A percentile compares a stretch with the other conserved stretches of the same genome.
Conservation (phyloP, 192 early-diverging fungal genomes). For the Coemansia sp. region DNA sequence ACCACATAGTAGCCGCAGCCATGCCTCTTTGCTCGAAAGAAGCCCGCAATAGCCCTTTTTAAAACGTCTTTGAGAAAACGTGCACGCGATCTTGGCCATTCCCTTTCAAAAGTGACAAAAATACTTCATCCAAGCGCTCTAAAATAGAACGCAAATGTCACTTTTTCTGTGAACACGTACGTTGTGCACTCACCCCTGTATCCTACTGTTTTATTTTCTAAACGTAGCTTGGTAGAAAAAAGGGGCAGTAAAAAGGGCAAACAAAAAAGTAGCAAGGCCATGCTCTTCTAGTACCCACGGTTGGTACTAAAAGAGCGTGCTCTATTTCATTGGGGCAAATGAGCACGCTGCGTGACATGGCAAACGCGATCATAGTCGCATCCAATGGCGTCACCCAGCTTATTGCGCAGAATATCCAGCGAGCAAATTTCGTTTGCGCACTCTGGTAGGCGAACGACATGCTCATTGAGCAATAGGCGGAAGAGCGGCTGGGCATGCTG, state of each 20-base stretch:
- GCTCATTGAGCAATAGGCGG: slow-evolving; percentile 37
- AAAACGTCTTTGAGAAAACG: background rate
- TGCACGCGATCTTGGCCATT: background rate
- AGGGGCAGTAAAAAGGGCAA: background rate
- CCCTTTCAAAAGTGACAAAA: background rate
- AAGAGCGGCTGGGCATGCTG: slow-evolving; percentile 11
- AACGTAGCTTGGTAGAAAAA: background rate
- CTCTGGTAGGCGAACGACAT: slow-evolving; percentile 5
- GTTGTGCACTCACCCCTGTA: background rate
- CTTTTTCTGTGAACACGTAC: background rate
- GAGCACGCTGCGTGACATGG: background rate
- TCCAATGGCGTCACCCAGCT: slow-evolving; percentile 16
- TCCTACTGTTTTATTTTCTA: slow-evolving; percentile 1
- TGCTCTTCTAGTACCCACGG: slow-evolving; percentile 1
- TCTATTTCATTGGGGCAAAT: background rate
- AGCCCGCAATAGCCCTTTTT: background rate
- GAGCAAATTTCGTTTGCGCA: slow-evolving; percentile 24
- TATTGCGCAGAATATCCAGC: slow-evolving; percentile 21
- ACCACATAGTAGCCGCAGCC: background rate
- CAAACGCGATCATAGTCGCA: slow-evolving; percentile 31
- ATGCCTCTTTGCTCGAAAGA: background rate
- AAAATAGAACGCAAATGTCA: background rate
- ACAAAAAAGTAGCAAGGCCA: too few species aligned
- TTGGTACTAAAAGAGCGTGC: too few species aligned
- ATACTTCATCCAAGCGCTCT: too few species aligned